phyloP scores from a whole-genome alignment of 805 yeast genomes.

The Monosporozyma siamensis region DNA sequence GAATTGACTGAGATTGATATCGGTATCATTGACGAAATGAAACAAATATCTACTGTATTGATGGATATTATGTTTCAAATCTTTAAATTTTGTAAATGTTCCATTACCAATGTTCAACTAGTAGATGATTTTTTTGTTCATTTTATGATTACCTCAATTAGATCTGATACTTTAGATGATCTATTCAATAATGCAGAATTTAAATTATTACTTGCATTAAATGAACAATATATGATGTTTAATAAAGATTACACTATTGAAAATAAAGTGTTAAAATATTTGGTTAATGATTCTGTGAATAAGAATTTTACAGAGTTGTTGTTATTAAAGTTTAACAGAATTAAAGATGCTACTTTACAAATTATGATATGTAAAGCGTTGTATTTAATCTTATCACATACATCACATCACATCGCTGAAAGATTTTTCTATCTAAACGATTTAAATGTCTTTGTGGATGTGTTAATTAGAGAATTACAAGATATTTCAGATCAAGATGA shows the following conservation, averaged over 20 bases:
- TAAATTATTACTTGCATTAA: constrained; percentile 61
- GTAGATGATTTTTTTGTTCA: constrained; percentile 40
- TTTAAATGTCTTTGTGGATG: constrained; percentile 72
- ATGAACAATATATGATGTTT: constrained; percentile 79
- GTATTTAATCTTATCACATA: constrained; percentile 57
- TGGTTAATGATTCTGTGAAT: constrained; percentile 38
- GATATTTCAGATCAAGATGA: constrained; percentile 56
- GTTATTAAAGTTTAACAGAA: constrained; percentile 66
- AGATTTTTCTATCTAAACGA: constrained; percentile 77
- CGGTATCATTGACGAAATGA: constrained; percentile 29
- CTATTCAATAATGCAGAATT: constrained; percentile 58
- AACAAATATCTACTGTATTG: constrained; percentile 35
- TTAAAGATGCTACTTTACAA: constrained; percentile 59
- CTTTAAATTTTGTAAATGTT: constrained; percentile 41
- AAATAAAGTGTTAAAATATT: constrained; percentile 48
- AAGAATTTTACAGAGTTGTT: constrained; percentile 57
- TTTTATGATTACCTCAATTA: constrained; percentile 39
- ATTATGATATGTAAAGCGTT: constrained; percentile 72
- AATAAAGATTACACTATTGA: constrained; percentile 26
- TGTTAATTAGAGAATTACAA: constrained; percentile 67
- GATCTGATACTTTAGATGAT: constrained; percentile 40
- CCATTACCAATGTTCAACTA: constrained; percentile 32
- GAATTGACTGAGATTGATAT: constrained; percentile 22
- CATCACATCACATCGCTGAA: constrained; percentile 40
- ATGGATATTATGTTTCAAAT: constrained; percentile 48